phyloP scores from a whole-genome alignment of 2,329 filamentous ascomycete genomes.

The Aspergillus tubingensis region DNA sequence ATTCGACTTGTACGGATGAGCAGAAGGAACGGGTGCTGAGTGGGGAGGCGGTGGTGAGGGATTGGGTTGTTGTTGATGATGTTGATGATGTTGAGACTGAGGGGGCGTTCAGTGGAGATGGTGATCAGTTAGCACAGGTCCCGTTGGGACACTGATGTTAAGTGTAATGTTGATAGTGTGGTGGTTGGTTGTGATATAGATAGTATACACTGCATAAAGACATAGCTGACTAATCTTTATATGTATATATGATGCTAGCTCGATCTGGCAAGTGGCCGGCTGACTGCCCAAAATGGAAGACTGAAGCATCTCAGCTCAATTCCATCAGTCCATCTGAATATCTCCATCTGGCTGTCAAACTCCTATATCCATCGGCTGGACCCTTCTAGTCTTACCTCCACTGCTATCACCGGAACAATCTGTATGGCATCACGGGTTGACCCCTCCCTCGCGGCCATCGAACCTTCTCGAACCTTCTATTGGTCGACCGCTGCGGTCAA shows the following conservation, averaged over 20 bases:
- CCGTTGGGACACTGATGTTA: too few species aligned
- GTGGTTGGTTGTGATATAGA: too few species aligned
- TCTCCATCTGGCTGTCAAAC: too few species aligned
- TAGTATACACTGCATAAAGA: too few species aligned
- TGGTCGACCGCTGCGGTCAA: slow-evolving; percentile 21
- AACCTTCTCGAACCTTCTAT: slow-evolving; percentile 44
- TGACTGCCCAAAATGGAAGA: too few species aligned
- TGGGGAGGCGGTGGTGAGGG: slow-evolving; percentile 49
- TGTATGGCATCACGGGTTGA: neutral
- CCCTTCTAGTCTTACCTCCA: neutral
- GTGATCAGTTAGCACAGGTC: neutral
- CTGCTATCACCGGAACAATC: neutral
- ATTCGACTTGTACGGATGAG: slow-evolving; percentile 47
- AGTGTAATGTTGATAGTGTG: too few species aligned
- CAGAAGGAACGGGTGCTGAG: slow-evolving; percentile 46
- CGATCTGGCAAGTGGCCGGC: too few species aligned
- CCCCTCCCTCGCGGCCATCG: slow-evolving; percentile 12
- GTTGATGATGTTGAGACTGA: too few species aligned
- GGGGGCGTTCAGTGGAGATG: slow-evolving; percentile 1
- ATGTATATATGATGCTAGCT: too few species aligned
- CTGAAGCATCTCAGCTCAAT: too few species aligned
- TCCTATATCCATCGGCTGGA: too few species aligned
- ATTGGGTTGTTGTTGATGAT: slow-evolving; percentile 46
- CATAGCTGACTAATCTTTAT: neutral
- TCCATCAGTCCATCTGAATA: too few species aligned